phyloP scores from a whole-genome alignment of 495 filamentous ascomycete genomes.

The Neurospora sp. region DNA sequence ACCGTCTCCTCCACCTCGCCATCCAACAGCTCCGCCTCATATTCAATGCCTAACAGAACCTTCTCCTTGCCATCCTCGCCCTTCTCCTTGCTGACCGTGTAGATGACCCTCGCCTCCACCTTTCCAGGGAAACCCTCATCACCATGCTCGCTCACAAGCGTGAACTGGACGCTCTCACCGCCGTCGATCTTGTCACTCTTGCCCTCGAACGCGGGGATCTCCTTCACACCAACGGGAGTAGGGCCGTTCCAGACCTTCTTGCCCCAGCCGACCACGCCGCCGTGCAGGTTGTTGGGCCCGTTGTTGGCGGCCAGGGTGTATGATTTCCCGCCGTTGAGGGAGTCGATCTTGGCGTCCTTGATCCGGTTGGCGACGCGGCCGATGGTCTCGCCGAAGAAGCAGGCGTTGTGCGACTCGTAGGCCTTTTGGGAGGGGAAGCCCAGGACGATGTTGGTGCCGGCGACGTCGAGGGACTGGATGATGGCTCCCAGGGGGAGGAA shows the following conservation, averaged over 20 bases:
- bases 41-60: conserved; percentile 70
- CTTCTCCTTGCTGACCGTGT: conserved; percentile 58
- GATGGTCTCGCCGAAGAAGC: conserved; percentile 88
- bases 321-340: conserved; percentile 56
- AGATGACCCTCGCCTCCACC: conserved; percentile 68
- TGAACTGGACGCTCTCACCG: conserved; percentile 68
- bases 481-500: conserved; percentile 83
- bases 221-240: conserved; percentile 39
- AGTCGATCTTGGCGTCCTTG: conserved; percentile 55
- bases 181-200: conserved; percentile 53
- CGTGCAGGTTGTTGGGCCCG: conserved; percentile 70
- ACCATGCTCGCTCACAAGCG: conserved; percentile 57
- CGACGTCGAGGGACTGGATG: conserved; percentile 73
- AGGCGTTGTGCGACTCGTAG: conserved; percentile 62
- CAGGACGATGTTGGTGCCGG: conserved; percentile 74
- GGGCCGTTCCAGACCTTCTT: conserved; percentile 76
- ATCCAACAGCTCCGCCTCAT: conserved; percentile 72
- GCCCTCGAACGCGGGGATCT: conserved; percentile 34
- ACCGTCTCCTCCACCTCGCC: conserved; percentile 69
- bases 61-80: conserved; percentile 45
- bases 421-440: conserved; percentile 62
- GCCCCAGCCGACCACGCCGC: conserved; percentile 74
- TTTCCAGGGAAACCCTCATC: conserved; percentile 84
- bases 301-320: conserved; percentile 68
- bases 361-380: conserved; percentile 87